Base-by-base conservation (phyloP, 1,139 yeast species). In the Candida buenavistaensis region DNA sequence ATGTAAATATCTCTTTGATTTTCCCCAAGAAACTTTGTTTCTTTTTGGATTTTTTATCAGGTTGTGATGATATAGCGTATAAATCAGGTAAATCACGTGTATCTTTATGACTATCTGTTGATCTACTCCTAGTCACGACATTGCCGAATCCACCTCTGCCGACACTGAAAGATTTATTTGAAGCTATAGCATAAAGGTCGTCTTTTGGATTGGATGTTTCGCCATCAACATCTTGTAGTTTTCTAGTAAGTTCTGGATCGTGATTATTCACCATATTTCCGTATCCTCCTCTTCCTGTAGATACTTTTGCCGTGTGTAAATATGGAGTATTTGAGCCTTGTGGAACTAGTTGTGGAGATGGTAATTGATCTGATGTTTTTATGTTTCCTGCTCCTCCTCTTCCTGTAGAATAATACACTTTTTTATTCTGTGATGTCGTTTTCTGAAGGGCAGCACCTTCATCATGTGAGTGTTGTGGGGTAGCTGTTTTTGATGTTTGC, bases 301-400 rank as follows among this genome's bases (percentile, higher is more conserved):
- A 73, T 48, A 79, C 77, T 23, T 75, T 72, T 17, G 76, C 73
- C 24, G 78, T 76, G 33, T 69, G 61, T 36, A 83, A 63, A 46
- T 66, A 75, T 14, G 90, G 92, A 14, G 84, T 76, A 43, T 72
- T 78, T 17, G 82, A 75, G 2, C 86, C 87, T 48, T 77, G 80
- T 4, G 79, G 76, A 1, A 71, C 75, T 25, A 76, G 55, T 36
- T 68, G 72, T 3, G 83, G 83, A 8, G 78, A 69, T 6, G 80
- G 78, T 24, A 64, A 55, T 27, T 65, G 55, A 28, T 50, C 52
- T 7, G 78, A 62, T 1, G 66, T 47, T 45, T 73, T 68, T 38
- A 84, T 78, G 53, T 84, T 84, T 6, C 92, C 92, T 1, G 86
- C 85, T 4, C 94, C 92, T 8, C 94, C 94, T 44, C 94, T 70